Base-by-base conservation (phyloP, 768 basidiomycete species). In the Tylopilus subfusipes region DNA sequence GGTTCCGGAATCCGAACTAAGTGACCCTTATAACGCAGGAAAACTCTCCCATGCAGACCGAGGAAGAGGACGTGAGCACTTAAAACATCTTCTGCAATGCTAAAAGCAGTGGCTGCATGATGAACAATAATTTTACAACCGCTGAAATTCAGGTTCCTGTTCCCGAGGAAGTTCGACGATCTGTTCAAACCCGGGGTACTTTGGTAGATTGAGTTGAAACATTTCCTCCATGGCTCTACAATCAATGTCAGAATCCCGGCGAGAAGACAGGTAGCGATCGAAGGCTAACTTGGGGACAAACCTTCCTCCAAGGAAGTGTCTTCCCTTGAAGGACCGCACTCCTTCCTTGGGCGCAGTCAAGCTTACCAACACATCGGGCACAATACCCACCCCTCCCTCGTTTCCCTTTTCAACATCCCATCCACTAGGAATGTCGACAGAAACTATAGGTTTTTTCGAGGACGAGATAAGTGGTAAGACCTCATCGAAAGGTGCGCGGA, bases 321-420 rank as follows among this genome's bases (percentile, higher is more conserved):
- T 77, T 12, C 95, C 93, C 25, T 69, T 81, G 71, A 90, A 98
- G 14, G 65, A 67, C 63, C 75, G 81, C 10, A 90, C 91, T 3
- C 97, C 97, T 61, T 85, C 75, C 72, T 99, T 99, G 0, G 97
- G 97, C 11, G 93, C 95, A 0, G 97, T 99, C 67, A 99, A 73
- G 64, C 91, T 95, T 54, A 99, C 72, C 42, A 99, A 73, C 8
- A 91, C 88, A 51, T 90, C 82, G 0, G 96, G 89, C 18, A 81
- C 71, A 47, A 98, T 73, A 81, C 89, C 57, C 9, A 45, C 16
- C 76, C 70, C 16, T 75, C 80, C 43, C 70, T 75, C 5, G 72
- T 75, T 48, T 79, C 96, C 96, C 21, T 78, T 72, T 61, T 95
- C 91, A 22, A 98, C 93, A 63, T 94, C 84, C 97, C 97, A 99